phyloP scores from a whole-genome alignment of 139 green algal genomes.

The Haematococcus lacustris region DNA sequence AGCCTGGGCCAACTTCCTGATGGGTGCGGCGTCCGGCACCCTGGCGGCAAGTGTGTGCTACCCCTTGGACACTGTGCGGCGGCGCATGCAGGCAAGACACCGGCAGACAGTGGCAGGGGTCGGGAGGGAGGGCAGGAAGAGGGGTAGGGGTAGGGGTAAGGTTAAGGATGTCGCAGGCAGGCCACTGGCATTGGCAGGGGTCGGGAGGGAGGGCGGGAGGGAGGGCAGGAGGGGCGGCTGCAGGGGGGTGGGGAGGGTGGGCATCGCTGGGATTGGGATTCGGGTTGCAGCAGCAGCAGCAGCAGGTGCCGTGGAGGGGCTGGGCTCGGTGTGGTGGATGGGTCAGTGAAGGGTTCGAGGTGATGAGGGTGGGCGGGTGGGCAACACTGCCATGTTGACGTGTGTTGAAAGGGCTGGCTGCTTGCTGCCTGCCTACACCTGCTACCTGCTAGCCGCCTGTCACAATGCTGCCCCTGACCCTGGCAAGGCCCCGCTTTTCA shows the following conservation, averaged over 20 bases:
- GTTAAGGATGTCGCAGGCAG: neutral
- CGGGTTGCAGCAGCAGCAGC: too few species aligned
- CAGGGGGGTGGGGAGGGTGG: neutral
- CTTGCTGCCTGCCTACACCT: too few species aligned
- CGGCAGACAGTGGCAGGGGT: neutral
- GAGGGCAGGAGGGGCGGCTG: neutral
- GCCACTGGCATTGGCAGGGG: neutral
- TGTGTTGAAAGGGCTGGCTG: too few species aligned
- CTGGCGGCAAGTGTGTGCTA: conserved; percentile 78
- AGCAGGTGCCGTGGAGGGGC: too few species aligned
- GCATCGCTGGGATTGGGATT: too few species aligned
- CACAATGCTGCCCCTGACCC: too few species aligned
- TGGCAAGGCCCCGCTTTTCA: too few species aligned
- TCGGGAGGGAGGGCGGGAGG: neutral
- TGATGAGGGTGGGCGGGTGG: too few species aligned
- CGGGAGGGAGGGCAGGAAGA: conserved; percentile 2
- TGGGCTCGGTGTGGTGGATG: too few species aligned
- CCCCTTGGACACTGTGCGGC: conserved; percentile 83
- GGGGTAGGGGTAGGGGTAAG: neutral
- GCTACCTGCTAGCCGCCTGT: too few species aligned
- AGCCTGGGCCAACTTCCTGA: conserved; percentile 56
- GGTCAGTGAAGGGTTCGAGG: too few species aligned
- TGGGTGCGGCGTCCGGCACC: conserved; percentile 67
- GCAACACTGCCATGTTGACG: too few species aligned
- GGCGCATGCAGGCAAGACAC: conserved; percentile 71